Evolutionary conservation across 495 filamentous ascomycete genomes (phyloP).

Genomic region (Trichodelitschia bisporula): DNA sequence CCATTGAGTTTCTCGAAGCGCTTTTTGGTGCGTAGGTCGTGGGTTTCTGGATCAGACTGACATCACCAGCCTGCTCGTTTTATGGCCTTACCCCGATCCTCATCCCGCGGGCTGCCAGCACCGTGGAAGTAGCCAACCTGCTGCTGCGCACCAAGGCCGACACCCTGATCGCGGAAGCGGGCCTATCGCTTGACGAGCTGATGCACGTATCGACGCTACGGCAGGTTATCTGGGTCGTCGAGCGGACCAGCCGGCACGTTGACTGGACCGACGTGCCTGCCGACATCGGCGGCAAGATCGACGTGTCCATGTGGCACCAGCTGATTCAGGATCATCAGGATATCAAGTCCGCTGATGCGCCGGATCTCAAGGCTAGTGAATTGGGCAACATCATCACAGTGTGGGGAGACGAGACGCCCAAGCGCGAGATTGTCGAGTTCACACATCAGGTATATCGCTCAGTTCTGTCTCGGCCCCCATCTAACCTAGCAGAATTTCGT

Average conservation of each 20-base stretch:
- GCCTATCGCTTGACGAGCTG: conserved; percentile 48
- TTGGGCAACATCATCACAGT: conserved; percentile 15
- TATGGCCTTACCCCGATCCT: conserved; percentile 59
- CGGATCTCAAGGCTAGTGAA: conserved; percentile 11
- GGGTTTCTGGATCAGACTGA: neutral
- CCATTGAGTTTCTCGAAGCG: conserved; percentile 55
- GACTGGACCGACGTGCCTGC: conserved; percentile 68
- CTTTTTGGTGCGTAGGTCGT: conserved; percentile 32
- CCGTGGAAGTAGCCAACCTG: conserved; percentile 38
- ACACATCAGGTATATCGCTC: conserved; percentile 35
- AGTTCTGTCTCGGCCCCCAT: too few relatives aligned
- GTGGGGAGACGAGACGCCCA: conserved; percentile 15
- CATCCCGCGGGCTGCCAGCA: conserved; percentile 54
- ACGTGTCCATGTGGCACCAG: conserved; percentile 73
- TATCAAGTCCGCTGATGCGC: conserved; percentile 24
- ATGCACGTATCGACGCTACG: conserved; percentile 42
- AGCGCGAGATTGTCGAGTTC: conserved; percentile 47
- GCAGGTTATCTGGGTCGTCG: conserved; percentile 80
- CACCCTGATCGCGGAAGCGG: conserved; percentile 59
- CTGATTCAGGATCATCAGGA: conserved; percentile 36
- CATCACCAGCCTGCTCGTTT: conserved; percentile 40
- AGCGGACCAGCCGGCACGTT: conserved; percentile 75
- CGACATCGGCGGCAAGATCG: conserved; percentile 40
- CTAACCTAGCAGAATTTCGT: conserved; percentile 33
- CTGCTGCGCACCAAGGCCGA: conserved; percentile 49